Evolutionary conservation across 345 rosid genomes (phyloP).

Genomic region (Dimocarpus longan): DNA sequence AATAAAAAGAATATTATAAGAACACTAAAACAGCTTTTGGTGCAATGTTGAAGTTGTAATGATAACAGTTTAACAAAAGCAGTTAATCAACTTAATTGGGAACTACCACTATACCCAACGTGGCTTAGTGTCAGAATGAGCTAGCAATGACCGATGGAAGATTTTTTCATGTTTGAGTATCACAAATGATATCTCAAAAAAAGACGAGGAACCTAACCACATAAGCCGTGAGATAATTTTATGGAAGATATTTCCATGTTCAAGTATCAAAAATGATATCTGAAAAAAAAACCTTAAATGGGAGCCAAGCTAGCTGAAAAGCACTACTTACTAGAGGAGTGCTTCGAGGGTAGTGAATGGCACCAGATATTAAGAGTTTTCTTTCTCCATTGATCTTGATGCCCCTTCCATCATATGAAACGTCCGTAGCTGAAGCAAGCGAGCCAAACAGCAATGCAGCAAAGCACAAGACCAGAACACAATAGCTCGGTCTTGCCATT

Average conservation of each 20-base stretch:
- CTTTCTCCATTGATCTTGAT: constrained; percentile 44
- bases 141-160: too few relatives aligned
- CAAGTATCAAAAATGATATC: too few relatives aligned
- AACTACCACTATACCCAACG: too few relatives aligned
- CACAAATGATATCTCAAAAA: too few relatives aligned
- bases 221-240: too few relatives aligned
- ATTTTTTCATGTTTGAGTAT: too few relatives aligned
- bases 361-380: constrained; percentile 45
- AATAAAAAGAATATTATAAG: not conserved
- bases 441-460: not conserved
- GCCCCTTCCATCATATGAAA: constrained; percentile 33
- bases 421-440: constrained; percentile 10
- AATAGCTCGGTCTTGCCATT: not conserved
- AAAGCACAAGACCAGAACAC: not conserved
- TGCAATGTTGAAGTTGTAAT: not conserved
- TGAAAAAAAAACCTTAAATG: too few relatives aligned
- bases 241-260: too few relatives aligned
- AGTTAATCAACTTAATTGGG: too few relatives aligned
- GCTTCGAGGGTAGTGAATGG: constrained; percentile 63
- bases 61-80: too few relatives aligned
- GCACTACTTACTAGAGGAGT: constrained; percentile 37
- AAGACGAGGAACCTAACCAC: too few relatives aligned
- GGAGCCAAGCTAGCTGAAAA: not conserved
- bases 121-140: not conserved
- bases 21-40: not conserved